Evolutionary conservation across 192 early-diverging fungal species (phyloP).

Genomic region (Gonapodya prolifera): DNA sequence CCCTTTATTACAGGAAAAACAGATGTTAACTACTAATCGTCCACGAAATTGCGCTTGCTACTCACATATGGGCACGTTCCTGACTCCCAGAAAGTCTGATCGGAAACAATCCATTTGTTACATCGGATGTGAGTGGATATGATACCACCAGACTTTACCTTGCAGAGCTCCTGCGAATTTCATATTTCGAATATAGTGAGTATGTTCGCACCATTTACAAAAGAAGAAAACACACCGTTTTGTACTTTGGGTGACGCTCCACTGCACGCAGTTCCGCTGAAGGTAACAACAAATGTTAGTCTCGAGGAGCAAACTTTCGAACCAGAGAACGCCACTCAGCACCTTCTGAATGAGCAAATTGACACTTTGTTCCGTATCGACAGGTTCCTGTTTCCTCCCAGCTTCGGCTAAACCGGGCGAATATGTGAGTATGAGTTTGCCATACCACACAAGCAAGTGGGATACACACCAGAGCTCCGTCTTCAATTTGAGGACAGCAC

Average conservation of each 20-base stretch:
- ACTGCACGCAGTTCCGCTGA: constrained; percentile 1
- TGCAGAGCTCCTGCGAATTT: constrained; percentile 6
- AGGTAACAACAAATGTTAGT: neutral
- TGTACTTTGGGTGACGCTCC: constrained; percentile 6
- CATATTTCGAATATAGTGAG: too few species aligned
- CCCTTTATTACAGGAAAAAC: too few species aligned
- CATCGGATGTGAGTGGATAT: neutral
- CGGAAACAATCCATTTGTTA: neutral
- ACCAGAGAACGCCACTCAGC: neutral
- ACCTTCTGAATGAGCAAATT: neutral
- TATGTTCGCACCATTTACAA: too few species aligned
- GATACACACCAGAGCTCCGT: too few species aligned
- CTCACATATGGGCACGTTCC: constrained; percentile 1
- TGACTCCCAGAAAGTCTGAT: neutral
- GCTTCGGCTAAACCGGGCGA: neutral
- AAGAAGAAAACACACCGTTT: too few species aligned
- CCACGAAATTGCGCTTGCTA: too few species aligned
- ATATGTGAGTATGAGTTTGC: too few species aligned
- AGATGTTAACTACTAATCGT: too few species aligned
- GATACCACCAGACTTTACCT: neutral
- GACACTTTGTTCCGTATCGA: neutral
- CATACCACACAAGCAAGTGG: too few species aligned
- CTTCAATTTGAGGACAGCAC: too few species aligned
- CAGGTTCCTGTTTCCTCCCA: neutral
- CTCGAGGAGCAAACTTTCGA: neutral